Evolutionary conservation across 2,329 filamentous ascomycete genomes (phyloP).

Genomic region (Colletotrichum sp.): DNA sequence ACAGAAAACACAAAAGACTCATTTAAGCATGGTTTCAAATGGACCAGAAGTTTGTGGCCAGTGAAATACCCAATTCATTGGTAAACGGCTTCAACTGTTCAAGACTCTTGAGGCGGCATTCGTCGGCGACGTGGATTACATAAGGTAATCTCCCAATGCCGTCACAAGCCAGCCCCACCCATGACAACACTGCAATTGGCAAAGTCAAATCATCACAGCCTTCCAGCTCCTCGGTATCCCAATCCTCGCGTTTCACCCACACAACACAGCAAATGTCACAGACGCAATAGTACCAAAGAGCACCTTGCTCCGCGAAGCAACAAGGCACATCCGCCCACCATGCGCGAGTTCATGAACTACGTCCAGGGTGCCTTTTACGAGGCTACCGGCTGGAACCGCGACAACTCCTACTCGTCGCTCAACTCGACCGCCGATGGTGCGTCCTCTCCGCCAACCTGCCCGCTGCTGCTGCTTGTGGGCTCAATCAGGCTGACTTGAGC

Average conservation of each 20-base stretch:
- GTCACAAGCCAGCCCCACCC: background rate
- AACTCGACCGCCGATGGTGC: slow-evolving; percentile 83
- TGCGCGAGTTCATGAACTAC: slow-evolving; percentile 98
- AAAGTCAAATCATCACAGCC: background rate
- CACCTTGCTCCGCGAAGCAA: background rate
- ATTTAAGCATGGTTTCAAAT: accelerated
- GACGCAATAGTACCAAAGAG: background rate
- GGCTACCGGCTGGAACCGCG: slow-evolving; percentile 85
- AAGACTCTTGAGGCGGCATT: background rate
- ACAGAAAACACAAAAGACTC: background rate
- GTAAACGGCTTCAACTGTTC: background rate
- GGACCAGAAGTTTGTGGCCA: accelerated
- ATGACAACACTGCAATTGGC: background rate
- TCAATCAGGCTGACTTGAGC: background rate
- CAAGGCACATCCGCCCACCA: slow-evolving; percentile 40
- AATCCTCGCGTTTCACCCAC: background rate
- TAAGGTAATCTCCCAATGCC: background rate
- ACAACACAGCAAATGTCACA: background rate
- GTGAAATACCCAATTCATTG: too few species aligned
- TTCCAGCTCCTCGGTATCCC: background rate
- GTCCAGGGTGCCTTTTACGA: slow-evolving; percentile 90
- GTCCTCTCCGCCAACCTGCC: slow-evolving; percentile 19
- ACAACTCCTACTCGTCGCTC: slow-evolving; percentile 89
- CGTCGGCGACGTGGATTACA: background rate
- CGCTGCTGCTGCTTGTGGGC: background rate